Percentiles rank a stretch among this genome's conserved stretches.
Evolutionary conservation across 2,329 filamentous ascomycete genomes (phyloP).

Genomic region (Alternaria atra): DNA sequence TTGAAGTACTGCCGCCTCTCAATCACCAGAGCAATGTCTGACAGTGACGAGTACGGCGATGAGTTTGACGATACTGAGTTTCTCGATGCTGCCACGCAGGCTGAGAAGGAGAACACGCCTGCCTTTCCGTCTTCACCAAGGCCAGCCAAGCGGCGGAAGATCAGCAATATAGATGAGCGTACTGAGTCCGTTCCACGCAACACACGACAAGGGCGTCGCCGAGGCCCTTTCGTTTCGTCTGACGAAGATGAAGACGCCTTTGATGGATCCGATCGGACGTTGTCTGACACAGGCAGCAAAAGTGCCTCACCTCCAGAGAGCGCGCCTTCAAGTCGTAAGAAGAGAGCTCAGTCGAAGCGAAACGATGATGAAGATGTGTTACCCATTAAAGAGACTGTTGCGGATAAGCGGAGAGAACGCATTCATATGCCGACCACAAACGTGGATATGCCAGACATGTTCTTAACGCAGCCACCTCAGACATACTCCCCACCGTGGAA

Average conservation of each 20-base stretch:
- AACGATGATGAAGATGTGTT: conserved; percentile 24
- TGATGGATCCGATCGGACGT: conserved; percentile 17
- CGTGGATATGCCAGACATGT: conserved; percentile 53
- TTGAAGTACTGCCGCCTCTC: conserved; percentile 20
- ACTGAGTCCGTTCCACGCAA: conserved; percentile 33
- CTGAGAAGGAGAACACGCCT: conserved; percentile 44
- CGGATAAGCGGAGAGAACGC: conserved; percentile 52
- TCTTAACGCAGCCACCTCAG: conserved; percentile 56
- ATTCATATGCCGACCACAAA: conserved; percentile 55
- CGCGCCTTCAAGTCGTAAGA: conserved; percentile 24
- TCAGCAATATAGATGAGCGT: conserved; percentile 37
- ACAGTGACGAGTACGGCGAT: conserved; percentile 69
- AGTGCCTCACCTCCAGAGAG: conserved; percentile 18
- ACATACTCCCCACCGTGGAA: conserved; percentile 54
- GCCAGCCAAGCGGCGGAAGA: conserved; percentile 49
- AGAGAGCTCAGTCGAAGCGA: conserved; percentile 20
- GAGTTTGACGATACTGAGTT: conserved; percentile 72
- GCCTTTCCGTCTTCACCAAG: conserved; percentile 47
- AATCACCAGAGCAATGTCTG: conserved; percentile 30
- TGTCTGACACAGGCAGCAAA: conserved; percentile 18
- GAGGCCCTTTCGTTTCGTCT: conserved; percentile 36
- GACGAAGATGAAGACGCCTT: conserved; percentile 35
- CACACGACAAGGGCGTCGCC: conserved; percentile 24
- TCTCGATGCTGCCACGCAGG: conserved; percentile 67
- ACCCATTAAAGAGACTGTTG: conserved; percentile 33